Evolutionary conservation across 164 flowering plant genomes (phyloP).

Genomic region (Nymphaea colorata): DNA sequence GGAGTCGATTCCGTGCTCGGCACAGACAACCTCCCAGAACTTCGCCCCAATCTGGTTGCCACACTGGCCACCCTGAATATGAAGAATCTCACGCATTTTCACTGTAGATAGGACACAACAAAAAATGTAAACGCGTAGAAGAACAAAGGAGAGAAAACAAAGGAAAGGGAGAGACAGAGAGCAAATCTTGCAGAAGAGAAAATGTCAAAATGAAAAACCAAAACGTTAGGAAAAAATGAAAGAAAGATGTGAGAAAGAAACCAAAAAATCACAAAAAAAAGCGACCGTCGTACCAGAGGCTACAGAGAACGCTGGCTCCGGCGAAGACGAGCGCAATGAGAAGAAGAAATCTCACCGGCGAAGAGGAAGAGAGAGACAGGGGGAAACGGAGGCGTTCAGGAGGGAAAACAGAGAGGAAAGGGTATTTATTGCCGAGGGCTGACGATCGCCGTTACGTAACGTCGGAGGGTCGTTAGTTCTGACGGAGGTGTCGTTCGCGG

Average conservation of each 20-base stretch:
- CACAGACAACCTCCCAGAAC: conserved; percentile 42
- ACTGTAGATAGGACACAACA: too few relatives aligned
- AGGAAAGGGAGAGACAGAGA: too few relatives aligned
- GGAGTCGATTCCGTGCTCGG: conserved; percentile 38
- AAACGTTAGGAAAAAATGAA: too few relatives aligned
- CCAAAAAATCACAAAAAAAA: too few relatives aligned
- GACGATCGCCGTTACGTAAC: background rate
- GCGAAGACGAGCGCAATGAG: background rate
- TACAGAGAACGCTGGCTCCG: too few relatives aligned
- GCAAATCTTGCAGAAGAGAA: too few relatives aligned
- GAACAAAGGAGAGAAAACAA: too few relatives aligned
- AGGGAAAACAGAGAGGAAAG: background rate
- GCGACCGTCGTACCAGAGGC: too few relatives aligned
- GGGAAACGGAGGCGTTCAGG: background rate
- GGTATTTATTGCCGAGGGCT: background rate
- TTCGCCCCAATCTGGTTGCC: conserved; percentile 47
- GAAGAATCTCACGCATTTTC: conserved; percentile 39
- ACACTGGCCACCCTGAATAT: conserved; percentile 44
- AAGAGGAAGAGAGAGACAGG: background rate
- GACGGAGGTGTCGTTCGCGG: background rate
- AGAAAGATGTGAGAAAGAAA: too few relatives aligned
- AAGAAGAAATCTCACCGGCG: background rate
- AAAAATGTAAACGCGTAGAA: too few relatives aligned
- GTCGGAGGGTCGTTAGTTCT: background rate
- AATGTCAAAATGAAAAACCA: too few relatives aligned